Base-by-base conservation (phyloP, 768 basidiomycete genomes). In the Psilocybe tampanensis region DNA sequence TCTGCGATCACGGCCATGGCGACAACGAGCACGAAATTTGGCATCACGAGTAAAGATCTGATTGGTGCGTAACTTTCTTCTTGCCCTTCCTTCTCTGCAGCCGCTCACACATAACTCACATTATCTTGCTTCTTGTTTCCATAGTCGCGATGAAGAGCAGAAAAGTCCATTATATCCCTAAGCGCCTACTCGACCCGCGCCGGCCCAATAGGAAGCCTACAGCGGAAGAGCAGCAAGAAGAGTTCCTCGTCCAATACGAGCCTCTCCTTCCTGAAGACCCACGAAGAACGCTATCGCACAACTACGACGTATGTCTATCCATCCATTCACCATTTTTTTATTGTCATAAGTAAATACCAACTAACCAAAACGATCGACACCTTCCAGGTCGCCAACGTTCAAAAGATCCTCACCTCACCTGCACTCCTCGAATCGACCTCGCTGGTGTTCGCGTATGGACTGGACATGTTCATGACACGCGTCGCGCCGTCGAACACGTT, bases 361-460 rank as follows among this genome's bases (percentile, higher is more conserved):
- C n/a, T n/a, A n/a, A n/a, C n/a, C n/a, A n/a, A n/a, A n/a, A n/a
- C n/a, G n/a, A n/a, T n/a, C n/a, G n/a, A n/a, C n/a, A n/a, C n/a
- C n/a, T n/a, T n/a, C n/a, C n/a, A n/a, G n/a, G n/a, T 94, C 29
- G 81, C 85, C 13, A 85, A 86, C 49, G 79, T 86, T n/a, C 79
- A 80, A 39, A 75, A 77, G 17, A 87, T 98, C 47, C 63, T 89
- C 15, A 88, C 95, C 1, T 81, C 92, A 0, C 92, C 95, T 0
- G 86, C 95, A 0, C 79, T 92, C 2, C 83, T 97, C 22, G 96
- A 98, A 71, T 95, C 94, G 4, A 98, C 94, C 0, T 94, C 94
- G 0, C 73, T 98, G 5, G 83, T 98, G 23, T 86, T 98, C 66
- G 85, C 87, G 1, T 86, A 88, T 64, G 95, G 96, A 4, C 79